phyloP scores from a whole-genome alignment of 2,329 filamentous ascomycete species.

The Penicillium brasilianum region DNA sequence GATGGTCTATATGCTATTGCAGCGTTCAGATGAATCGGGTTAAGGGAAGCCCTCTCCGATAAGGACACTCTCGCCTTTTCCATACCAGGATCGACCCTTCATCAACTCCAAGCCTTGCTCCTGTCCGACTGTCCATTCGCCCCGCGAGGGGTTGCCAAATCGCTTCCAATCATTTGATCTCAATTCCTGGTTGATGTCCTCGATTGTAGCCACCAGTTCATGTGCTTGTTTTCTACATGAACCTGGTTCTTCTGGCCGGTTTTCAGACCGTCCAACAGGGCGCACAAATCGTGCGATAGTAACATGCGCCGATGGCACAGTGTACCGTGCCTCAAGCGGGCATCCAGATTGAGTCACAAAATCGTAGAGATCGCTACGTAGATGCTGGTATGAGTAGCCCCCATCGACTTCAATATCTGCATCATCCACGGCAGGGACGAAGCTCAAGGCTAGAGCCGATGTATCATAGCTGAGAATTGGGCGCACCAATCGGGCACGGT shows the following conservation, averaged over 20 bases:
- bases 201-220: constrained; percentile 71
- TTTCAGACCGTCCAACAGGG: constrained; percentile 59
- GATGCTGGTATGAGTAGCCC: constrained; percentile 84
- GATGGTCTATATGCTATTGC: not conserved
- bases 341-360: constrained; percentile 66
- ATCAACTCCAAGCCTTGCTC: constrained; percentile 79
- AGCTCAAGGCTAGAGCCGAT: constrained; percentile 83
- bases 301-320: constrained; percentile 87
- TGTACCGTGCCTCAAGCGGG: constrained; percentile 77
- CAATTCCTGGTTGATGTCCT: constrained; percentile 78
- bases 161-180: constrained; percentile 70
- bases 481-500: constrained; percentile 77
- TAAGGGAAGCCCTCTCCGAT: constrained; percentile 56
- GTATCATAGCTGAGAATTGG: constrained; percentile 84
- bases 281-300: constrained; percentile 82
- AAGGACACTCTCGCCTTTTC: constrained; percentile 72
- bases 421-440: constrained; percentile 78
- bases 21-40: not conserved
- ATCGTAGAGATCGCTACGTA: constrained; percentile 77
- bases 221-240: constrained; percentile 60
- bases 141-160: constrained; percentile 50
- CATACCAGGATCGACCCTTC: constrained; percentile 83
- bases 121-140: constrained; percentile 87
- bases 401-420: constrained; percentile 42
- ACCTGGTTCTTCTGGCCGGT: constrained; percentile 42